Percentiles rank a stretch among this genome's conserved stretches.
phyloP scores from a whole-genome alignment of 192 early-diverging fungal genomes.

The Coemansia sp. region DNA sequence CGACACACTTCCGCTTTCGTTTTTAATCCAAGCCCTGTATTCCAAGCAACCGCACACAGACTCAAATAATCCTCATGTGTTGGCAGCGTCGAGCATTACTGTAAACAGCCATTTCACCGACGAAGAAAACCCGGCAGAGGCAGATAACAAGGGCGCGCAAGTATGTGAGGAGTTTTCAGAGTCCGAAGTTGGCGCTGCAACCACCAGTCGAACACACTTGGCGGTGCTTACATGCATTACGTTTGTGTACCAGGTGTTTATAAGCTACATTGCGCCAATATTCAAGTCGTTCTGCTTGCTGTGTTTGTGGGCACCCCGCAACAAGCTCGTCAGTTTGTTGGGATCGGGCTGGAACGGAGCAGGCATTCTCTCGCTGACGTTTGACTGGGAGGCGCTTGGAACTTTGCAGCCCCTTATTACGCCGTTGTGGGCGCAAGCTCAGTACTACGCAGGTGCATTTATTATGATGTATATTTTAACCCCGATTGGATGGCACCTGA shows the following conservation, averaged over 20 bases:
- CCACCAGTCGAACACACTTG: conserved; percentile 24
- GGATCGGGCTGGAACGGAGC: conserved; percentile 58
- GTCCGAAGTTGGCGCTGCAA: conserved; percentile 9
- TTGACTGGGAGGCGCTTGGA: conserved; percentile 70
- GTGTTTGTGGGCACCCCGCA: conserved; percentile 51
- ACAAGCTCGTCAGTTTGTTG: conserved; percentile 24
- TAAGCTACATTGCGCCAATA: conserved; percentile 63
- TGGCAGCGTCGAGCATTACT: background rate
- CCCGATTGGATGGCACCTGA: conserved; percentile 63
- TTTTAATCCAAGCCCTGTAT: conserved; percentile 40
- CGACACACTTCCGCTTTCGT: conserved; percentile 35
- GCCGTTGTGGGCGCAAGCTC: conserved; percentile 67
- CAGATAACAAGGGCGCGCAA: background rate
- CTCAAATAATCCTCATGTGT: background rate
- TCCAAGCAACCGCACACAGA: background rate
- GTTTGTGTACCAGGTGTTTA: conserved; percentile 54
- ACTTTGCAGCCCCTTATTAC: conserved; percentile 62
- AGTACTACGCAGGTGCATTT: conserved; percentile 63
- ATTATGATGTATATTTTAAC: conserved; percentile 71
- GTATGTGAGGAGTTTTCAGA: background rate
- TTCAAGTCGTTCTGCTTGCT: conserved; percentile 65
- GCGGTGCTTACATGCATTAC: conserved; percentile 22
- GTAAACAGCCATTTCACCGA: conserved; percentile 3
- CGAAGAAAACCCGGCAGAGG: background rate
- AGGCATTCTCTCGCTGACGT: conserved; percentile 64